Base-by-base conservation (phyloP, 148 eudicot species). In the Selenicereus undatus region DNA sequence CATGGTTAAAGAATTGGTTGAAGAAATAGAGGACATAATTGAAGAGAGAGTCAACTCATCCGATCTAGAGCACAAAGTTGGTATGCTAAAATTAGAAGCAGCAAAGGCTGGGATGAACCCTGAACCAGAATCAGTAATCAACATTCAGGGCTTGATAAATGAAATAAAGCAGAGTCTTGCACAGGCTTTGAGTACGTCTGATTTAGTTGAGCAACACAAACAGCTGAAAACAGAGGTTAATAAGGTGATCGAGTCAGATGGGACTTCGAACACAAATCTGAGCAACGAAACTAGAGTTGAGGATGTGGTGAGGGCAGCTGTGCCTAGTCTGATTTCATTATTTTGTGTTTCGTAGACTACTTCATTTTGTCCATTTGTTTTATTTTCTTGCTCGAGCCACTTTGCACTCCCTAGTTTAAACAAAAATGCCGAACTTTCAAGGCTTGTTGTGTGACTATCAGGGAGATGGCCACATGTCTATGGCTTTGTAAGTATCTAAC, bases 1-100 rank as follows among this genome's bases (percentile, higher is more conserved):
- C 68, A 88, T 84, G 85, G 54, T 89, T 22, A 87, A 77, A 39
- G 89, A 91, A 66, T 82, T 89, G 64, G 84, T 89, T 78, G 85
- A 85, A 76, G 94, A 91, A 80, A 86, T 87, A 51, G 79, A 83
- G 24, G 70, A 73, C 74, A 87, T 84, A 81, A 93, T 95, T 73
- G 89, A 91, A 75, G 89, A 90, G 69, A 87, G 85, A 65, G 83
- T 90, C 9, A 83, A 81, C 81, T 90, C 98, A 71, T 83, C 97
- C 4, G 91, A 90, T 83, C 84, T 95, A 83, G 90, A 84, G 79
- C 81, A 85, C 78, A 93, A 89, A 77, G 86, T 95, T n/a, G 88
- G 92, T 71, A 24, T 81, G 87, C 78, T 95, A 79, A 91, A 86
- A 77, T 75, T 73, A 52, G 93, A 90, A 84, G 85, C 80, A 48